Evolutionary conservation across 2,329 filamentous ascomycete genomes (phyloP), one percentile per base, ranked within the genome.

Genomic region (Ascochyta fabae): DNA sequence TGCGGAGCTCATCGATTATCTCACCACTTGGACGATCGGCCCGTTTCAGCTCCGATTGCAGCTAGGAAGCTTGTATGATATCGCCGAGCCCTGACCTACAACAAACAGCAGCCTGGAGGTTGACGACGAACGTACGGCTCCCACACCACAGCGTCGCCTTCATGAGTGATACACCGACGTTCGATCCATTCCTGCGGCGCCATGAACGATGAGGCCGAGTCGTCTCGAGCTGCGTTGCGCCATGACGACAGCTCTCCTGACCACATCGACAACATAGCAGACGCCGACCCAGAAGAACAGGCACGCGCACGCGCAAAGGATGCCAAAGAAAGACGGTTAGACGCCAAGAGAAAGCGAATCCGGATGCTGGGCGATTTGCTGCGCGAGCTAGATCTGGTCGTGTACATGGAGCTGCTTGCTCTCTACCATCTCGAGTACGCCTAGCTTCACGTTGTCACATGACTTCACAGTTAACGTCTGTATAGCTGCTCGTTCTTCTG

Each of bases 361-460:
- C 64, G 61, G 16, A 71, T 73, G 58, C 79, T 88, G 36, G 82
- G 86, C 62, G 79, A 84, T 49, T 69, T 87, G 45, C 77, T 87
- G 57, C 79, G 81, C 52, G 80, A 82, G 64, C 72, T 88, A 39
- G 86, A 88, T 65, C 79, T 84, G 62, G 67, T 86, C 43, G 80
- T 86, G 52, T 88, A 86, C 74, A 82, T 85, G 69, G 78, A 88
- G 75, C 75, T 88, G 56, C 84, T 85, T 34, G 79, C 81, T 7
- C 72, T 87, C 55, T 88, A 88, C 72, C 85, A 88, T 70, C 80
- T 87, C 74, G 86, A 88, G 84, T 87, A 78, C 66, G 67, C 31
- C 19, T 12, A 31, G 53, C 27, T n/a, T 23, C 49, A 48, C 38
- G 34, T 45, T 58, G 40, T 39, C 15, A 36, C 33, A 22, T 40